Evolutionary conservation across 257 asterid species (phyloP), one percentile per base, ranked within the genome.

Genomic region (Solanum ahanhuiri): DNA sequence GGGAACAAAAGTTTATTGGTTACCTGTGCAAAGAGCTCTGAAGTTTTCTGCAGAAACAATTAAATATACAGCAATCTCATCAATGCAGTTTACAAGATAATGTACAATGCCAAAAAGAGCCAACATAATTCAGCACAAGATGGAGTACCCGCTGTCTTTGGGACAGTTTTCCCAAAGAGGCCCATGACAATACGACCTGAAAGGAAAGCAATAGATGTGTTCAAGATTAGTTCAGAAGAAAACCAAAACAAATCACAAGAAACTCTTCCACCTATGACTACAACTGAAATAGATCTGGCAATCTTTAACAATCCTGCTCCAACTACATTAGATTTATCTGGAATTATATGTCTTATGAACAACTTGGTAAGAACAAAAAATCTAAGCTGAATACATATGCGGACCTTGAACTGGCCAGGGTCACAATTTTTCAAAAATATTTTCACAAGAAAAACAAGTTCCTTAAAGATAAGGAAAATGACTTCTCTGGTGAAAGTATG

Each of bases 1-100:
- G 89, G 92, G 90, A 88, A 89, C 86, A 90, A 87, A 88, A 87
- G 95, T 90, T 92, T 91, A 91, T 91, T 92, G 93, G 91, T 91
- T 95, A 96, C 98, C 98, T 85, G 98, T 96, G 97, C 99, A 96
- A 87, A 96, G 99, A 87, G 97, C 98, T 90, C 99, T 93, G 51
- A 96, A 96, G 85, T 96, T 96, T 91, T 95, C 98, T 96, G 98
- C 97, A 57, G 69, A n/a, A 60, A 82, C 2, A 77, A 66, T 35
- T 20, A 87, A 25, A 67, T 60, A 30, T 2, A 64, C 79, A 43
- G 76, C 31, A 67, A 54, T n/a, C 14, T 76, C 58, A 41, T 39
- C 83, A 76, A 39, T 76, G 57, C 34, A 37, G 34, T 39, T n/a
- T n/a, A 39, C 83, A 41, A 39, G 60, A 76, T 37, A 75, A 75